Base-by-base conservation (phyloP, 345 rosid species). In the Barbarea vulgaris region DNA sequence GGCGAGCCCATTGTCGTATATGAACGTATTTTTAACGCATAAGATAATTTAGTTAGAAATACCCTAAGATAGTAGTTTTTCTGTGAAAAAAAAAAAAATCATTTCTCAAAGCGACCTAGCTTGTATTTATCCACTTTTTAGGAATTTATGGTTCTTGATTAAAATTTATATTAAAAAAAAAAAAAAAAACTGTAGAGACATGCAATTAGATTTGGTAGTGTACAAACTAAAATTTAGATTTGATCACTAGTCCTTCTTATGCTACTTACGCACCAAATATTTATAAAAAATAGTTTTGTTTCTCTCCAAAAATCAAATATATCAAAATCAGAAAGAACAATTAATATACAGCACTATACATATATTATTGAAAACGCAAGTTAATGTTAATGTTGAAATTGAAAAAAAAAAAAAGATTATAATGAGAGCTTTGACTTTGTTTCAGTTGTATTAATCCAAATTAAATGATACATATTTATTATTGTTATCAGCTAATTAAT, bases 401-500 rank as follows among this genome's bases (percentile, higher is more conserved):
- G 44, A 13, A 56, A 34, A 8, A 9, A 67, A 50, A n/a, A n/a
- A n/a, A n/a, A n/a, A n/a, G 53, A 60, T 21, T 53, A 54, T 6
- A 61, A 54, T 14, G 33, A 63, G 46, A 55, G 15, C 4, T 55
- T 47, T 77, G 59, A 63, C 51, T 39, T 67, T 57, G 27, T 33
- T 66, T 46, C 60, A 60, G 36, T 24, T 51, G 37, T 69, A 77
- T 27, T 24, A 55, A 61, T 24, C n/a, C 60, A 37, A 53, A 34
- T 27, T 17, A 68, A 62, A 54, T 22, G 75, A 63, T 77, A 63
- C 58, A 34, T 37, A 68, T 42, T 24, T 63, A n/a, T 70, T 70
- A 70, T 70, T 70, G 51, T 15, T 54, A 77, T 25, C 44, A 47
- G 67, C 61, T 69, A 70, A 56, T 41, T 73, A 73, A 64, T 77